Percentiles rank a stretch among this genome's conserved stretches.
Conservation (phyloP, 768 basidiomycete species). For the Russula dissimulans region DNA sequence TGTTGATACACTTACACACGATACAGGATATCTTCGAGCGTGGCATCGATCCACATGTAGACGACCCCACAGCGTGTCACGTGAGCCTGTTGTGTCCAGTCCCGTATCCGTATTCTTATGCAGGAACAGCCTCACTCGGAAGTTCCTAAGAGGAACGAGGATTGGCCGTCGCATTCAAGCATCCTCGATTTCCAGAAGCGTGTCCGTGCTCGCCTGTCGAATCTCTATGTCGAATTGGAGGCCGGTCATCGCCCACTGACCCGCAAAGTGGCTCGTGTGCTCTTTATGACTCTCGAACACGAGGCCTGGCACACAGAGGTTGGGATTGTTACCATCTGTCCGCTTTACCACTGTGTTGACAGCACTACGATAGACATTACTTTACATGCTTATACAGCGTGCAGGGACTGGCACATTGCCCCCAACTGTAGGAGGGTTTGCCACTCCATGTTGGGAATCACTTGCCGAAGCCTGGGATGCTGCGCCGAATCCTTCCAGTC, state of each 20-base stretch:
- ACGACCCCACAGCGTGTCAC: slow-evolving; percentile 80
- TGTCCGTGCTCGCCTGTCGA: slow-evolving; percentile 62
- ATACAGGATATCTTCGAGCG: slow-evolving; percentile 74
- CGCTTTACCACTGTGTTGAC: background rate
- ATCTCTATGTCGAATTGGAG: slow-evolving; percentile 64
- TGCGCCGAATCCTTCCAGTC: slow-evolving; percentile 32
- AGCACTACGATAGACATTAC: slow-evolving; percentile 46
- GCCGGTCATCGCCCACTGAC: slow-evolving; percentile 42
- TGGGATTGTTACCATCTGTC: background rate
- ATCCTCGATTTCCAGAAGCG: slow-evolving; percentile 74
- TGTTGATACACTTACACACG: background rate
- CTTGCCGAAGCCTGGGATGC: slow-evolving; percentile 43
- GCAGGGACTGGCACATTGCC: slow-evolving; percentile 71
- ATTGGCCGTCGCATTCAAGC: slow-evolving; percentile 71
- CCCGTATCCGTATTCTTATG: background rate
- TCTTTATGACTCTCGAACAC: slow-evolving; percentile 90
- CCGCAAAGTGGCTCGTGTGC: slow-evolving; percentile 62
- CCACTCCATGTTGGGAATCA: slow-evolving; percentile 59
- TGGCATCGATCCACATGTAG: slow-evolving; percentile 92
- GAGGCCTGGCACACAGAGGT: slow-evolving; percentile 83
- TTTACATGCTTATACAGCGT: slow-evolving; percentile 90
- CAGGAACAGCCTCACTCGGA: slow-evolving; percentile 67
- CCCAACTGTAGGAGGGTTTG: slow-evolving; percentile 66
- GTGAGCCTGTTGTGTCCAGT: slow-evolving; percentile 34
- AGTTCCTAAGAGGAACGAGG: slow-evolving; percentile 69